A percentile compares a stretch with the other conserved stretches of the same genome.
phyloP scores from a whole-genome alignment of 495 filamentous ascomycete species.

The Penicillium bovifimosum region DNA sequence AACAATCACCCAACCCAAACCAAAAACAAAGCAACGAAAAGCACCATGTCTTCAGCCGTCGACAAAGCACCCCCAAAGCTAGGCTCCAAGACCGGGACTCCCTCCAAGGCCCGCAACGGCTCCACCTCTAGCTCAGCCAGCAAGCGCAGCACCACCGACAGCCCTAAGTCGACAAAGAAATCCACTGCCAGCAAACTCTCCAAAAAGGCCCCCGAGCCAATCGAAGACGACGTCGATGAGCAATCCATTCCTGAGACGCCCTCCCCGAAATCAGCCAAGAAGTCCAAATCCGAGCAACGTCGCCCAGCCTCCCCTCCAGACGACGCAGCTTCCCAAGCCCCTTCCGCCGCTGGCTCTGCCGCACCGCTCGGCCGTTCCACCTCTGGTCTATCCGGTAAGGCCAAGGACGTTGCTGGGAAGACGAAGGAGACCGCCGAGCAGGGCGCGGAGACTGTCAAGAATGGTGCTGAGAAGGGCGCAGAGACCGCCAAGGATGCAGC shows the following conservation, averaged over 20 bases:
- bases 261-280: conserved; percentile 28
- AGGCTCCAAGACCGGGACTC: conserved; percentile 31
- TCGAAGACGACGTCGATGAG: conserved; percentile 21
- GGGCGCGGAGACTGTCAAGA: conserved; percentile 22
- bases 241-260: conserved; percentile 22
- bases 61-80: conserved; percentile 24
- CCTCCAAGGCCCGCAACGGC: conserved; percentile 46
- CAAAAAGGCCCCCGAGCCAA: conserved; percentile 21
- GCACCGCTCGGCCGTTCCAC: conserved; percentile 18
- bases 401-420: conserved; percentile 18
- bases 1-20: neutral
- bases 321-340: conserved; percentile 23
- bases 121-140: conserved; percentile 39
- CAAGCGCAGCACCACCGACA: conserved; percentile 21
- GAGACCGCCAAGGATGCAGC: too few species aligned
- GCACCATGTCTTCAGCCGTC: conserved; percentile 20
- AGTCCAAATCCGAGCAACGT: conserved; percentile 29
- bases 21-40: neutral
- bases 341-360: conserved; percentile 22
- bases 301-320: conserved; percentile 23
- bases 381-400: conserved; percentile 15
- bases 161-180: conserved; percentile 25
- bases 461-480: neutral
- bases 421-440: conserved; percentile 19
- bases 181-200: conserved; percentile 21